Evolutionary conservation across 805 yeast species (phyloP).

Genomic region (Candida sonorensis): DNA sequence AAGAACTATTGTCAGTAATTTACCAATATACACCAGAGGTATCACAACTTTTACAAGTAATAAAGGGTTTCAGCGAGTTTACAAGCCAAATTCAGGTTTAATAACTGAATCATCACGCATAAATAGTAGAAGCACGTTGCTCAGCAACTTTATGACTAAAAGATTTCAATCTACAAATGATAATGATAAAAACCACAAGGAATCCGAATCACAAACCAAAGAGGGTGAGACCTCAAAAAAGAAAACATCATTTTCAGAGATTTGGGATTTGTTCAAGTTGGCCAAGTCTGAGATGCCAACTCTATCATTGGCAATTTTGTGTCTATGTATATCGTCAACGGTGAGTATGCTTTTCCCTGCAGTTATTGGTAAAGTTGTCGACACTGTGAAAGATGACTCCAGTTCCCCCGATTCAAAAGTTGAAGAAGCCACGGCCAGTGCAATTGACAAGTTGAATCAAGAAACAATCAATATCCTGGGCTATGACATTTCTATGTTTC

Average conservation of each 20-base stretch:
- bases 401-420: too few species aligned
- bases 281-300: constrained; percentile 52
- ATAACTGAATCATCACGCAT: too few species aligned
- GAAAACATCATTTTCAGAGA: constrained; percentile 29
- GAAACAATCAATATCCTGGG: constrained; percentile 17
- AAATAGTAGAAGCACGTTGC: too few species aligned
- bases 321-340: constrained; percentile 65
- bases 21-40: too few species aligned
- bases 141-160: too few species aligned
- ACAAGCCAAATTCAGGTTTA: too few species aligned
- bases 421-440: too few species aligned
- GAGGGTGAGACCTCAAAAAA: constrained; percentile 6
- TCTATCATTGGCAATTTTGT: constrained; percentile 52
- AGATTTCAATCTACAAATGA: too few species aligned
- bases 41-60: too few species aligned
- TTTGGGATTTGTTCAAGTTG: constrained; percentile 43
- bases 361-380: constrained; percentile 80
- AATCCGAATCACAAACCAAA: background rate
- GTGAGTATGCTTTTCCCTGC: constrained; percentile 78
- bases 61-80: too few species aligned
- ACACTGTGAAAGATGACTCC: constrained; percentile 54
- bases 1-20: too few species aligned
- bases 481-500: constrained; percentile 54
- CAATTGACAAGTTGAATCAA: too few species aligned
- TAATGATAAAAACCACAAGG: background rate